Evolutionary conservation across 768 basidiomycete genomes (phyloP).

Genomic region (Calocybe cyanea): DNA sequence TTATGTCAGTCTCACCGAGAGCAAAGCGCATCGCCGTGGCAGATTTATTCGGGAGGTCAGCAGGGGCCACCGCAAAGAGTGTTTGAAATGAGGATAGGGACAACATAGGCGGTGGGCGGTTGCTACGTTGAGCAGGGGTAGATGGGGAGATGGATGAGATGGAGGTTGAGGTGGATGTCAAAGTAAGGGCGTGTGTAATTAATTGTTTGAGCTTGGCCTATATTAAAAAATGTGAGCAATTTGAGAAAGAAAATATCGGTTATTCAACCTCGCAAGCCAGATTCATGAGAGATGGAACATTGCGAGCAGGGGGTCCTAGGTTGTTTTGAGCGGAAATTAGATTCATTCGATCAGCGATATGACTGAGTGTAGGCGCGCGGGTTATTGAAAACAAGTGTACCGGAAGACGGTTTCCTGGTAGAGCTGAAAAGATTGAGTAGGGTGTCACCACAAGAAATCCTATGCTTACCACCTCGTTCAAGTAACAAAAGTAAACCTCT

Average conservation of each 20-base stretch:
- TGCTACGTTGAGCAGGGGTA: conserved; percentile 31
- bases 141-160: conserved; percentile 74
- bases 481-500: conserved; percentile 59
- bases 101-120: conserved; percentile 44
- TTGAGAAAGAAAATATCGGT: background rate
- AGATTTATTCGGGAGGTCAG: conserved; percentile 74
- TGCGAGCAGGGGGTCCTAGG: conserved; percentile 53
- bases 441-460: background rate
- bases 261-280: conserved; percentile 69
- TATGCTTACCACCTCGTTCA: conserved; percentile 62
- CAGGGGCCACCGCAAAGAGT: conserved; percentile 71
- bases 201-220: conserved; percentile 83
- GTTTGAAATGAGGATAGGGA: conserved; percentile 72
- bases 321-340: conserved; percentile 80
- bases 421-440: conserved; percentile 35
- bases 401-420: conserved; percentile 66
- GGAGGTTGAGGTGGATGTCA: conserved; percentile 72
- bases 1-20: conserved; percentile 46
- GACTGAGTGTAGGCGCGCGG: conserved; percentile 68
- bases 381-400: conserved; percentile 74
- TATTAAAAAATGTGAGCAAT: conserved; percentile 2
- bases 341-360: conserved; percentile 76
- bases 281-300: conserved; percentile 66
- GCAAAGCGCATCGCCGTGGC: conserved; percentile 74
- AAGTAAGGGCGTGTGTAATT: conserved; percentile 73